phyloP scores from a whole-genome alignment of 73 alveolate genomes.

The Tetrahymena malaccensis region DNA sequence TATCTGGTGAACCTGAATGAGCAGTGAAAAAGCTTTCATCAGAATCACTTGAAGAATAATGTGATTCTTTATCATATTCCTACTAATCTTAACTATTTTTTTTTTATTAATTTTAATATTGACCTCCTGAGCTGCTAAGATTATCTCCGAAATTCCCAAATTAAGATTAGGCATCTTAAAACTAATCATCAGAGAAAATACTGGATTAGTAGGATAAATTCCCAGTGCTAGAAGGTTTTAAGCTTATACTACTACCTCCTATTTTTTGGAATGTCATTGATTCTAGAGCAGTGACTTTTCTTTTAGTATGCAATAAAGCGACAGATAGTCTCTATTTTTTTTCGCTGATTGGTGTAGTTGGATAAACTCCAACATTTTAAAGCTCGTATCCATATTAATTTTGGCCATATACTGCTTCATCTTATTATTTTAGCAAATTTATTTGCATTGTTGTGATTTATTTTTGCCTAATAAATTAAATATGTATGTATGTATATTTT shows the following conservation, averaged over 20 bases:
- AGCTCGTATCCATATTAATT: background rate
- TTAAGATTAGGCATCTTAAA: background rate
- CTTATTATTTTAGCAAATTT: background rate
- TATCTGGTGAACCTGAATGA: background rate
- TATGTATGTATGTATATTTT: too few species aligned
- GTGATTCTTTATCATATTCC: background rate
- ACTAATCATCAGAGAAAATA: background rate
- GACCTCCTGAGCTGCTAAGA: background rate
- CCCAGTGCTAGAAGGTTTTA: background rate
- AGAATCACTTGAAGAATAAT: background rate
- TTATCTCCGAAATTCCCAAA: background rate
- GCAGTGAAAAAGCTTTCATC: background rate
- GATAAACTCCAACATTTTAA: background rate
- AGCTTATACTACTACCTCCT: background rate
- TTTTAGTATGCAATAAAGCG: background rate
- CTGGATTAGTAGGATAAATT: background rate
- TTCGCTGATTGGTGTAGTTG: background rate
- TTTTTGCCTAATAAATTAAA: background rate
- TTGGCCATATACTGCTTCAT: background rate
- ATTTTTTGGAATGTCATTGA: background rate
- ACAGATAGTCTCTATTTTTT: background rate
- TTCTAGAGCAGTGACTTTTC: background rate
- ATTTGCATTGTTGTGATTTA: background rate
- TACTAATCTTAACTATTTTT: background rate
- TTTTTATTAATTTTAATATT: background rate